Base-by-base conservation (phyloP, 176 grass and related monocot species). In the Urochloa ruziziensis region DNA sequence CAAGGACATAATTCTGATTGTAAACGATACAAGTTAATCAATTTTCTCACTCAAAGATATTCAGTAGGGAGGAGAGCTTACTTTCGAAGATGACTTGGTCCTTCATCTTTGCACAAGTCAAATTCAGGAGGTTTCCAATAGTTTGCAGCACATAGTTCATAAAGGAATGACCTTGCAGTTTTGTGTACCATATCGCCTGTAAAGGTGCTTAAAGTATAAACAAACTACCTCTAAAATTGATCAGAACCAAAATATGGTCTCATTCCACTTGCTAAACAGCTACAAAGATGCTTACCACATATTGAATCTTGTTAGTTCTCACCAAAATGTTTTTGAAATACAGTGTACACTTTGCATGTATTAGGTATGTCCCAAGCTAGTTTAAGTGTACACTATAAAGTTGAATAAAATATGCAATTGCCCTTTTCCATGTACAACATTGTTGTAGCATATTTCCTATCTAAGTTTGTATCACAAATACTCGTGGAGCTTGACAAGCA, bases 121-220 rank as follows among this genome's bases (percentile, higher is more conserved):
- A 98, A 95, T 62, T 70, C 75, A 69, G 96, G 96, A 75, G 37
- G 70, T 52, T 72, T 84, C 96, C 96, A 98, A 77, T 88, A 88
- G 76, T 75, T 93, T 71, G 85, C 91, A 47, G 88, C 58, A 77
- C 96, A 98, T 54, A 98, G 36, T 71, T 95, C 96, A 86, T 86
- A 84, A 59, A 98, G 89, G 48, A 81, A 79, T 56, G 92, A 93
- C 73, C 70, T 98, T 65, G 86, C 89, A 52, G 86, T 88, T 90
- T 98, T 94, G 19, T 32, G 70, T 61, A 81, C 80, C 80, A 83
- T 82, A 79, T 68, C 63, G 90, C 91, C 91, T 98, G 67, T 33
- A 64, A 58, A 80, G 40, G 33, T 57, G 51, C 62, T 18, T 42
- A 33, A 76, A 27, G 61, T 65, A 66, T 79, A 29, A 86, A 86